A percentile compares a stretch with the other conserved stretches of the same genome.
Evolutionary conservation across 163 green algal species (phyloP).

Genomic region (Scenedesmus sp.): DNA sequence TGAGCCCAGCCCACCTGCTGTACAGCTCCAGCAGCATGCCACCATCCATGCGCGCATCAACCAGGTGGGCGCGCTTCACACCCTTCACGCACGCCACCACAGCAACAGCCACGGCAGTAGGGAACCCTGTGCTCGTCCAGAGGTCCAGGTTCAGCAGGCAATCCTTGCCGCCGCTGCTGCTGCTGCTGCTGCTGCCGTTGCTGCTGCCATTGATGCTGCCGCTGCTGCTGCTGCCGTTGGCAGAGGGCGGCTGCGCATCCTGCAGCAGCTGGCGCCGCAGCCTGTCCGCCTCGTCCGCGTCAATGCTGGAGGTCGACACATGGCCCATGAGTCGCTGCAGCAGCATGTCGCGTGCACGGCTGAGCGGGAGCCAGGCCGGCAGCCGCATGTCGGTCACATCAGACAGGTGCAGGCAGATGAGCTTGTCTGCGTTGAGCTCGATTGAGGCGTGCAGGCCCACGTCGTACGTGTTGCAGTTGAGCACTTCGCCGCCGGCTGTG

Average conservation of each 20-base stretch:
- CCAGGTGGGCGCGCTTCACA: constrained; percentile 80
- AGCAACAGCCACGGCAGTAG: constrained; percentile 75
- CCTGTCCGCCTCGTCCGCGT: constrained; percentile 45
- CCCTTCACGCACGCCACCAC: constrained; percentile 74
- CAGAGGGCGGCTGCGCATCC: background rate
- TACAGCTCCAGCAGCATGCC: constrained; percentile 97
- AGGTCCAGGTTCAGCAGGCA: constrained; percentile 85
- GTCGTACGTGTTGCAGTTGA: constrained; percentile 98
- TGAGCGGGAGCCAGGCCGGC: constrained; percentile 88
- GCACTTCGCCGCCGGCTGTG: constrained; percentile 88
- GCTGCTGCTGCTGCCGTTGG: constrained; percentile 23
- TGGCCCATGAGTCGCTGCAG: constrained; percentile 61
- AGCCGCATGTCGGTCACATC: constrained; percentile 80
- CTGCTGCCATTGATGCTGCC: constrained; percentile 8
- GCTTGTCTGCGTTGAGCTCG: constrained; percentile 84
- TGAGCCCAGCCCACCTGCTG: constrained; percentile 65
- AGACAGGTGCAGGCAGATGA: constrained; percentile 83
- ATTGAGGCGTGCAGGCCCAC: constrained; percentile 78
- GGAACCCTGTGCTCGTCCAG: constrained; percentile 77
- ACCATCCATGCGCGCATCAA: constrained; percentile 89
- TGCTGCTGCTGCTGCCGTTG: background rate
- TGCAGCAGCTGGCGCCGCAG: constrained; percentile 43
- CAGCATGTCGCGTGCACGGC: constrained; percentile 76
- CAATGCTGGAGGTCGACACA: constrained; percentile 30
- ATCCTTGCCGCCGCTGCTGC: constrained; percentile 56